Base-by-base conservation (phyloP, 1,284 basidiomycete genomes). In the Salmacisia buchloeana region DNA sequence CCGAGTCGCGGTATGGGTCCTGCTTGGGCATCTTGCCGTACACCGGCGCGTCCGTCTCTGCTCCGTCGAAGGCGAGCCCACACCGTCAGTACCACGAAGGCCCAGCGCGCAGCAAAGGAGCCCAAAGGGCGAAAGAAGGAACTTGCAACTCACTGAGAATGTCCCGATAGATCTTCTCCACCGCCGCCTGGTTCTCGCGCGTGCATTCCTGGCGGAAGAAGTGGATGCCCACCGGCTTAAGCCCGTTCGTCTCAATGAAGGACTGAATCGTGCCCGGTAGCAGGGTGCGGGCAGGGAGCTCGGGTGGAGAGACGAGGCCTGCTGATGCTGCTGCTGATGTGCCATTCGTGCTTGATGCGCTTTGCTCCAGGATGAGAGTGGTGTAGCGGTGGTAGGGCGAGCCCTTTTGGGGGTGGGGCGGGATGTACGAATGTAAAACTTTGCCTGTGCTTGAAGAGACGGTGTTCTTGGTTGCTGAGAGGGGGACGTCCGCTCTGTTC, bases 311-410 rank as follows among this genome's bases (percentile, higher is more conserved):
- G 18, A 56, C 6, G 2, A 58, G 52, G 38, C 31, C 29, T 29
- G 23, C 45, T 25, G 45, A 27, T 7, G 25, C 31, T 56, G 7
- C 31, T 18, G 23, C 23, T 21, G 23, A 9, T n/a, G n/a, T n/a
- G n/a, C n/a, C n/a, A 13, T 27, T 56, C 6, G 7, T 10, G 52
- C 52, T 33, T 9, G 57, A 27, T 13, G 43, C 45, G 18, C 34
- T 2, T 71, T 94, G 91, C n/a, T 87, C 87, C 58, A 93, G 84
- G 31, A 94, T 82, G 23, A 94, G 81, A 29, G 88, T 72, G 1
- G 87, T 86, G 80, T 93, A 94, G 62, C 92, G 88, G 81, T 94
- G 92, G 81, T 91, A 92, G 0, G 86, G 86, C 4, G 90, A 88
- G 52, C 91, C 91, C 35, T 84, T 84, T 75, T 91, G 88, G 3